Conservation (phyloP, 164 flowering plant genomes). For the Saururus chinensis region DNA sequence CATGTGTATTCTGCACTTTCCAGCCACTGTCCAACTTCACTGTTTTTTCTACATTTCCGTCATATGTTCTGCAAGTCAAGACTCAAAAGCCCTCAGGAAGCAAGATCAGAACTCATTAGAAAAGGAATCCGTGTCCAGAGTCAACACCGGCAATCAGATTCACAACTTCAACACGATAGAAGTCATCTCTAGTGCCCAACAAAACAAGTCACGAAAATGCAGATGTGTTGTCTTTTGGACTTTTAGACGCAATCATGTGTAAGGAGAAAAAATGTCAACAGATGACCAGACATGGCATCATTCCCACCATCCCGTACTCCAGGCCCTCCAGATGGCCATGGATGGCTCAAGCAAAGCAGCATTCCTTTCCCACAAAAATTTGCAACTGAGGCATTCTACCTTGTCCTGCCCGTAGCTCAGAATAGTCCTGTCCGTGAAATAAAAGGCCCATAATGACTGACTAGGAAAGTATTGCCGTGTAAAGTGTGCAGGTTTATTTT, state of each 20-base stretch:
- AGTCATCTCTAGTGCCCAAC: background rate
- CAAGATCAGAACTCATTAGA: background rate
- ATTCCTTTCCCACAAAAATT: too few species aligned
- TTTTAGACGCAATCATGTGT: background rate
- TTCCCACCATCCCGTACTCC: too few species aligned
- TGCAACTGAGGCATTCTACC: too few species aligned
- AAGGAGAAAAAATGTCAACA: background rate
- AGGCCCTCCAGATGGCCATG: too few species aligned
- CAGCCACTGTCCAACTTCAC: background rate
- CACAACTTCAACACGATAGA: background rate
- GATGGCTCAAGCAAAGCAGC: too few species aligned
- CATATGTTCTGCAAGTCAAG: background rate
- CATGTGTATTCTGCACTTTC: background rate
- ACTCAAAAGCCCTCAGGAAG: background rate
- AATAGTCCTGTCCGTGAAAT: too few species aligned
- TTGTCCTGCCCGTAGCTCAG: too few species aligned
- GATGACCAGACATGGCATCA: background rate
- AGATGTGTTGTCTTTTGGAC: background rate
- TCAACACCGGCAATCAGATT: background rate
- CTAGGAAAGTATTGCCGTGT: too few species aligned
- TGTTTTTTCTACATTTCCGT: background rate
- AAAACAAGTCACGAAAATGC: background rate
- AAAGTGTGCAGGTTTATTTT: too few species aligned
- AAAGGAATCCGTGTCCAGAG: background rate
- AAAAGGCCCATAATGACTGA: too few species aligned